A percentile compares a stretch with the other conserved stretches of the same genome.
Evolutionary conservation across 805 yeast species (phyloP).

Genomic region (Starmerella vaccinii): DNA sequence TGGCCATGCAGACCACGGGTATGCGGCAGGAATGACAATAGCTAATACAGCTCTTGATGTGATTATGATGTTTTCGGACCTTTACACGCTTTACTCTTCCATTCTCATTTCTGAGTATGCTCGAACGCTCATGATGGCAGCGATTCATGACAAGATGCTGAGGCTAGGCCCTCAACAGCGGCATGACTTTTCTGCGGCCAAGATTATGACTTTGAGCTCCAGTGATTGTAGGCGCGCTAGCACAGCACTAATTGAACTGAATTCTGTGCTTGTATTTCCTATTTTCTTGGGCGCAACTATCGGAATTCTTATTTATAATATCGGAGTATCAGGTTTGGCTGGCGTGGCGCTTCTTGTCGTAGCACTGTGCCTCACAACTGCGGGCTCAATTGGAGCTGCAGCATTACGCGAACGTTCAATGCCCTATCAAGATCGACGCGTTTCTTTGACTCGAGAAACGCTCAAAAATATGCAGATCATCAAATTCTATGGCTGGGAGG

Average conservation of each 20-base stretch:
- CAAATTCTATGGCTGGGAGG: conserved; percentile 86
- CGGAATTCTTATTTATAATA: conserved; percentile 51
- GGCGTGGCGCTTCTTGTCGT: conserved; percentile 47
- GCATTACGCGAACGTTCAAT: conserved; percentile 9
- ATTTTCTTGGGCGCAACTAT: conserved; percentile 38
- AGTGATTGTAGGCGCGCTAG: conserved; percentile 73
- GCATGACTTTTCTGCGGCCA: conserved; percentile 53
- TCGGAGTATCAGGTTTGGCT: conserved; percentile 62
- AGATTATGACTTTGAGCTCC: conserved; percentile 64
- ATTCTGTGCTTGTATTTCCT: conserved; percentile 10
- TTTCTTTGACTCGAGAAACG: conserved; percentile 64
- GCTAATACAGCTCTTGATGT: conserved; percentile 53
- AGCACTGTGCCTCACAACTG: conserved; percentile 34
- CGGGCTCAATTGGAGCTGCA: conserved; percentile 16
- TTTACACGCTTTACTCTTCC: conserved; percentile 53
- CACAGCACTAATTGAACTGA: conserved; percentile 27
- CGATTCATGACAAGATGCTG: conserved; percentile 59
- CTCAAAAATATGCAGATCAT: conserved; percentile 66
- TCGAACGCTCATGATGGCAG: conserved; percentile 60
- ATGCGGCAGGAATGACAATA: conserved; percentile 66
- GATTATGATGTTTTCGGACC: conserved; percentile 38
- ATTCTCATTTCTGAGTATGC: conserved; percentile 58
- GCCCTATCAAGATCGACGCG: conserved; percentile 61
- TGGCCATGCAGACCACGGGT: conserved; percentile 29
- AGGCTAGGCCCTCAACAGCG: conserved; percentile 47